phyloP scores from a whole-genome alignment of 345 rosid species.

The Xanthoceras sorbifolium region DNA sequence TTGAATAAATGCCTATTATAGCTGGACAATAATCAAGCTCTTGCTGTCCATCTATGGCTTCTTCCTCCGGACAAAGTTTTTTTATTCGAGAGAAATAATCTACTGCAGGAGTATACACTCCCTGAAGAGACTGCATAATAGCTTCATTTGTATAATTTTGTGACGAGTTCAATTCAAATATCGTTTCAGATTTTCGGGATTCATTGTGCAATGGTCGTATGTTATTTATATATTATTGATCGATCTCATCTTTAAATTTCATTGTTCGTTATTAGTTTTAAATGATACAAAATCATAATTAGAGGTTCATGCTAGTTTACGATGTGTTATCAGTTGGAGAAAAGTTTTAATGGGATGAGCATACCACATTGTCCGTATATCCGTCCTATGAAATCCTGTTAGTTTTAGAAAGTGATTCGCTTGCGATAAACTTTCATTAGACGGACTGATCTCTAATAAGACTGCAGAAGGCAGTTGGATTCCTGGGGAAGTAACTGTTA shows the following conservation, averaged over 20 bases:
- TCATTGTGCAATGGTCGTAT: not conserved
- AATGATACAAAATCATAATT: too few species aligned
- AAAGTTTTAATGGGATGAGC: too few species aligned
- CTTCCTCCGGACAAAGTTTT: not conserved
- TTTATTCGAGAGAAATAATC: constrained; percentile 12
- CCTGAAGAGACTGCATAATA: not conserved
- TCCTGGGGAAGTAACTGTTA: too few species aligned
- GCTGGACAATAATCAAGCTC: not conserved
- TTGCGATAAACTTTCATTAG: too few species aligned
- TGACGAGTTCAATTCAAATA: not conserved
- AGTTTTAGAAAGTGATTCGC: too few species aligned
- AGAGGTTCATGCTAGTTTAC: too few species aligned
- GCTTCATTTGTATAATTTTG: not conserved
- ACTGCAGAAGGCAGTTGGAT: too few species aligned
- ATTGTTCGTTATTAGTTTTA: too few species aligned
- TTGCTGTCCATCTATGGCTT: not conserved
- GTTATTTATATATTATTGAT: not conserved
- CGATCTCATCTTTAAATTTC: not conserved
- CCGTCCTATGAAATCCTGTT: too few species aligned
- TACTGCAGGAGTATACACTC: constrained; percentile 5
- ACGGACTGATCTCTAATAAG: too few species aligned
- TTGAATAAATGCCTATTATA: constrained; percentile 2
- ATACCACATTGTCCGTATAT: too few species aligned
- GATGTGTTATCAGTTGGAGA: too few species aligned
- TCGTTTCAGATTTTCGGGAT: not conserved